Conservation (phyloP, 306 rosid species). For the Prunus padus region DNA sequence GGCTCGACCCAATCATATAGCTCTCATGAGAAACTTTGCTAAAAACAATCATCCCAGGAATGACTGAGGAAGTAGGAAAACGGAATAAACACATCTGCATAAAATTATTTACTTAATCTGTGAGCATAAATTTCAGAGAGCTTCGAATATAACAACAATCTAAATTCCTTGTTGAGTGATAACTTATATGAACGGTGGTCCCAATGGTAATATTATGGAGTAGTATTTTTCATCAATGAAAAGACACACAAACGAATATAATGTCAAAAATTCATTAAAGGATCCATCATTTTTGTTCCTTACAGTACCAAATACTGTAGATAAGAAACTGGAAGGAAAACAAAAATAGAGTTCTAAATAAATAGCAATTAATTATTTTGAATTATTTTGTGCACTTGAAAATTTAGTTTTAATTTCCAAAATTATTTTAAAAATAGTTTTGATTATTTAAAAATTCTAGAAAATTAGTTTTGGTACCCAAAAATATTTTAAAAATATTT, state of each 20-base stretch:
- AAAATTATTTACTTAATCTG: constrained; percentile 4
- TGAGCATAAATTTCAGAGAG: not conserved
- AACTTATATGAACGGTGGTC: not conserved
- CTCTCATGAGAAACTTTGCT: constrained; percentile 95
- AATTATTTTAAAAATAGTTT: too few species aligned
- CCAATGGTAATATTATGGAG: not conserved
- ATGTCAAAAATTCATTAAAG: not conserved
- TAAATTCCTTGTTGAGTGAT: not conserved
- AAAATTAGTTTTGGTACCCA: too few species aligned
- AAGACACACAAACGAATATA: not conserved
- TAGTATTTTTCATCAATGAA: not conserved
- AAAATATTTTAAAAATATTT: too few species aligned
- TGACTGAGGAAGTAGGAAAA: constrained; percentile 84
- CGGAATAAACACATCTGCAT: constrained; percentile 89
- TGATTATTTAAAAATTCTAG: too few species aligned
- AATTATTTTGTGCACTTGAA: too few species aligned
- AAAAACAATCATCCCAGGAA: constrained; percentile 92
- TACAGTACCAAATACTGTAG: not conserved
- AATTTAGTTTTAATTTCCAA: too few species aligned
- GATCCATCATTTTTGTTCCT: too few species aligned
- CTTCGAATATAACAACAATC: not conserved
- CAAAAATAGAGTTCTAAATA: too few species aligned
- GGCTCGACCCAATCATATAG: constrained; percentile 98
- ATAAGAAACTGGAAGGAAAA: not conserved
- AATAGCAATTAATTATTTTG: too few species aligned